Conservation (phyloP, 2,329 filamentous ascomycete species). For the Biscogniauxia sp. region DNA sequence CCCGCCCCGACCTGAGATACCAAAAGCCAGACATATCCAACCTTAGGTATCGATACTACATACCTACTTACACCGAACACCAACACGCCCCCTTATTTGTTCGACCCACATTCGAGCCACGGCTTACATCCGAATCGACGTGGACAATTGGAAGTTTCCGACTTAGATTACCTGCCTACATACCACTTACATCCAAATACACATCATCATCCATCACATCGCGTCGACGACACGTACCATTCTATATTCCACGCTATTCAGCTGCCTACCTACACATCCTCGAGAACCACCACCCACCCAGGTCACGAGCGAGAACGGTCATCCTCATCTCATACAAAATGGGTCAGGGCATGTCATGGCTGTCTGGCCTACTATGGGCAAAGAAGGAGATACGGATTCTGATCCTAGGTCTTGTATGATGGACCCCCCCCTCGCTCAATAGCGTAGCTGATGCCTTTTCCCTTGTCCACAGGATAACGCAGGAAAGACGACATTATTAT, state of each 20-base stretch:
- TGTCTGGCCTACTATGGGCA: conserved; percentile 73
- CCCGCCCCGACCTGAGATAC: too few relatives aligned
- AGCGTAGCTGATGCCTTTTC: conserved; percentile 13
- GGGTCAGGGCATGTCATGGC: conserved; percentile 65
- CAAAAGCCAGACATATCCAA: too few relatives aligned
- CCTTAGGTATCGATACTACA: too few relatives aligned
- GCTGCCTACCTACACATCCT: too few relatives aligned
- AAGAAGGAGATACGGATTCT: conserved; percentile 99
- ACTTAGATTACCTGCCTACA: too few relatives aligned
- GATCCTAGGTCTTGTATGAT: conserved; percentile 83
- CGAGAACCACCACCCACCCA: too few relatives aligned
- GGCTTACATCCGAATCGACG: neutral
- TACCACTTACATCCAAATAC: neutral
- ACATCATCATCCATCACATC: neutral
- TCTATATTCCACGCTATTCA: too few relatives aligned
- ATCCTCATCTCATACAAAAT: conserved; percentile 41
- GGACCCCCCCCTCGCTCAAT: conserved; percentile 2
- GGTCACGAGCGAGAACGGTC: too few relatives aligned
- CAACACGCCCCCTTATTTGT: neutral
- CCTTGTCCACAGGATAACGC: conserved; percentile 75
- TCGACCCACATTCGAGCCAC: neutral
- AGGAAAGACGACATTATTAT: conserved; percentile 94
- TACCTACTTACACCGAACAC: too few relatives aligned
- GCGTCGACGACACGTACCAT: neutral
- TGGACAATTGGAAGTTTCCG: too few relatives aligned